A percentile compares a stretch with the other conserved stretches of the same genome.
phyloP scores from a whole-genome alignment of 1,139 yeast species.

The Petasospora fabianii region DNA sequence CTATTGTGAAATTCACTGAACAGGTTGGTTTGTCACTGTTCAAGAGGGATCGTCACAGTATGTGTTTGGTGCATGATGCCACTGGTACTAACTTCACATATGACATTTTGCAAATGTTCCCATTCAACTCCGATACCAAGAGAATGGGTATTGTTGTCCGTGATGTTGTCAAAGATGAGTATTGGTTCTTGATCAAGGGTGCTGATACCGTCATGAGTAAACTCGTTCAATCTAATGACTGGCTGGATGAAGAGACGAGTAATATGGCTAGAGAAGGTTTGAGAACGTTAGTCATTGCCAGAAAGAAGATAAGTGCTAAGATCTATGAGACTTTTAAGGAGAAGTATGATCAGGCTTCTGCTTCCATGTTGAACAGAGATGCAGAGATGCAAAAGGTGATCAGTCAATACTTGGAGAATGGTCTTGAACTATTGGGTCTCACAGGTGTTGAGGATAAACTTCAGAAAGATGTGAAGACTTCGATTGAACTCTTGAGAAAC shows the following conservation, averaged over 20 bases:
- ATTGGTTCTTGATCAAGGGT: conserved; percentile 88
- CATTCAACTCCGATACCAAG: conserved; percentile 92
- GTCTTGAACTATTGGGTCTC: conserved; percentile 81
- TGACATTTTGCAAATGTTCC: conserved; percentile 80
- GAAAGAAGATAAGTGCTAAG: conserved; percentile 58
- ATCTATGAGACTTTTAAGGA: conserved; percentile 59
- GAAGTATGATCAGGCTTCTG: conserved; percentile 67
- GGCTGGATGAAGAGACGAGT: conserved; percentile 97
- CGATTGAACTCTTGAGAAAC: conserved; percentile 86
- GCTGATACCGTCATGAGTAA: conserved; percentile 95
- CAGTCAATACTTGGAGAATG: conserved; percentile 68
- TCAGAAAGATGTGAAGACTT: conserved; percentile 85
- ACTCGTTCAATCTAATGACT: conserved; percentile 82
- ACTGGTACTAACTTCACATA: conserved; percentile 51
- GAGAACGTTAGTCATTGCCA: conserved; percentile 88
- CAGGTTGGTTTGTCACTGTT: conserved; percentile 74
- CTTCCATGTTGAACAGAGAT: conserved; percentile 80
- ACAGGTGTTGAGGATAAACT: conserved; percentile 98
- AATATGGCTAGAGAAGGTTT: conserved; percentile 99
- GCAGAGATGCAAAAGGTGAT: conserved; percentile 65
- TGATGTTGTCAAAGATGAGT: conserved; percentile 57
- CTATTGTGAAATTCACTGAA: conserved; percentile 91
- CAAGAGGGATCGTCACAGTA: conserved; percentile 76
- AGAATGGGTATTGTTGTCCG: conserved; percentile 90
- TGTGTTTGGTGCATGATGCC: conserved; percentile 64